Evolutionary conservation across 768 basidiomycete genomes (phyloP).

Genomic region (Termitomyces sp.): DNA sequence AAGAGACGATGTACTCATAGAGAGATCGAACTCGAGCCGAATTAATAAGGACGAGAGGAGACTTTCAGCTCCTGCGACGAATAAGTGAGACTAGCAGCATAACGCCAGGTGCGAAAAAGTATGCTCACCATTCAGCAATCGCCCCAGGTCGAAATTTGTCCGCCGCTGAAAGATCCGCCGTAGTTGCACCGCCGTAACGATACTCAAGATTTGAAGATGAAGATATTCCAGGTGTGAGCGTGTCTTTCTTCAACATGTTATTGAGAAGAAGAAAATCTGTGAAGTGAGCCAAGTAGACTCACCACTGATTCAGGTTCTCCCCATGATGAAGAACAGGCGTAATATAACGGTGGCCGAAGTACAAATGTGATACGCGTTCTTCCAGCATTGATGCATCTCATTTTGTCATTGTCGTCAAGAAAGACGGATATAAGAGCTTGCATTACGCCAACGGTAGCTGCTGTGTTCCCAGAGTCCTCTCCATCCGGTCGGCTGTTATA

Average conservation of each 20-base stretch:
- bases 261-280: slow-evolving; percentile 6
- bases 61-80: slow-evolving; percentile 63
- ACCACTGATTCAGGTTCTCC: slow-evolving; percentile 96
- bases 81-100: background rate
- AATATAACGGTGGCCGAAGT: slow-evolving; percentile 83
- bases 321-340: slow-evolving; percentile 88
- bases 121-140: slow-evolving; percentile 57
- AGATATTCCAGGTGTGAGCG: slow-evolving; percentile 93
- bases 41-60: slow-evolving; percentile 70
- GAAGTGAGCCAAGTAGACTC: slow-evolving; percentile 25
- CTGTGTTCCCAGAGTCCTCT: slow-evolving; percentile 58
- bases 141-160: slow-evolving; percentile 85
- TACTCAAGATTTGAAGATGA: slow-evolving; percentile 87
- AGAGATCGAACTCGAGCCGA: slow-evolving; percentile 72
- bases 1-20: slow-evolving; percentile 75
- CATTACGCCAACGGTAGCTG: slow-evolving; percentile 85
- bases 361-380: slow-evolving; percentile 81
- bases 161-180: slow-evolving; percentile 81
- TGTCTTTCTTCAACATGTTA: slow-evolving; percentile 68
- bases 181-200: slow-evolving; percentile 82
- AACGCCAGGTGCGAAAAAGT: background rate
- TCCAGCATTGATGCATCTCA: slow-evolving; percentile 81
- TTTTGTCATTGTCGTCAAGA: slow-evolving; percentile 84
- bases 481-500: slow-evolving; percentile 41
- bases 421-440: slow-evolving; percentile 96